These are phyloP conservation scores for Irpex sp. DNA, from an alignment of 1,284 basidiomycete species.

Conservation along the genomic window DNA sequence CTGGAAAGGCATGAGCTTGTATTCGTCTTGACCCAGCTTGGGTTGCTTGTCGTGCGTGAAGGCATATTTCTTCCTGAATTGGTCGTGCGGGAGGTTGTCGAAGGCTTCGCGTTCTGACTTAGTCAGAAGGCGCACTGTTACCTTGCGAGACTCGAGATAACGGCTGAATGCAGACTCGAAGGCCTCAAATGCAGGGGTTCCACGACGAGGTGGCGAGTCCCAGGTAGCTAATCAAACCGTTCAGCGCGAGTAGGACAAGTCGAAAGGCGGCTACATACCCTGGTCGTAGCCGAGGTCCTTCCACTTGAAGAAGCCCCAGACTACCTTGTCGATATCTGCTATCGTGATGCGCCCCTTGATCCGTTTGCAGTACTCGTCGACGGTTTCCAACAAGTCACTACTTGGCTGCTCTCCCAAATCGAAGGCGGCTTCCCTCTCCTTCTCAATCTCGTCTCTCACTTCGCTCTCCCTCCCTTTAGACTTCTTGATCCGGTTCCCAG, in stretches of 20 bases:
- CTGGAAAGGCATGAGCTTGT: constrained; percentile 84
- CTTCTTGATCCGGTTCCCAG: constrained; percentile 21
- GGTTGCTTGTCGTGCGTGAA: constrained; percentile 48
- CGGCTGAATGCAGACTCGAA: constrained; percentile 62
- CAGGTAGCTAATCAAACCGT: constrained; percentile 59
- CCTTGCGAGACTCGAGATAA: constrained; percentile 59
- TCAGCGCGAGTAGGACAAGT: neutral
- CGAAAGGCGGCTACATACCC: constrained; percentile 39
- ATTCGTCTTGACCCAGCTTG: constrained; percentile 55
- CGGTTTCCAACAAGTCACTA: constrained; percentile 42
- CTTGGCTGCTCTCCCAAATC: constrained; percentile 55
- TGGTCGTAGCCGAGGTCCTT: constrained; percentile 85
- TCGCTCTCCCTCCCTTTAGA: constrained; percentile 25
- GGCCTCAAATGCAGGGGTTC: constrained; percentile 52
- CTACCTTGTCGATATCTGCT: constrained; percentile 52
- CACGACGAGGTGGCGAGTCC: constrained; percentile 76
- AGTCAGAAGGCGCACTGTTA: constrained; percentile 53
- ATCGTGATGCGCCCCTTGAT: constrained; percentile 38
- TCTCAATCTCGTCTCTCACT: constrained; percentile 23
- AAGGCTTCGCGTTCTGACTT: constrained; percentile 32
- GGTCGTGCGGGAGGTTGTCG: constrained; percentile 42
- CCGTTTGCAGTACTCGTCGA: constrained; percentile 55
- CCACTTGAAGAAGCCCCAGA: constrained; percentile 89
- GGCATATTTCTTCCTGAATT: constrained; percentile 38
- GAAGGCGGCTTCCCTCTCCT: constrained; percentile 37